Base-by-base conservation (phyloP, 768 basidiomycete genomes). In the Macrolepiota dolichaula region DNA sequence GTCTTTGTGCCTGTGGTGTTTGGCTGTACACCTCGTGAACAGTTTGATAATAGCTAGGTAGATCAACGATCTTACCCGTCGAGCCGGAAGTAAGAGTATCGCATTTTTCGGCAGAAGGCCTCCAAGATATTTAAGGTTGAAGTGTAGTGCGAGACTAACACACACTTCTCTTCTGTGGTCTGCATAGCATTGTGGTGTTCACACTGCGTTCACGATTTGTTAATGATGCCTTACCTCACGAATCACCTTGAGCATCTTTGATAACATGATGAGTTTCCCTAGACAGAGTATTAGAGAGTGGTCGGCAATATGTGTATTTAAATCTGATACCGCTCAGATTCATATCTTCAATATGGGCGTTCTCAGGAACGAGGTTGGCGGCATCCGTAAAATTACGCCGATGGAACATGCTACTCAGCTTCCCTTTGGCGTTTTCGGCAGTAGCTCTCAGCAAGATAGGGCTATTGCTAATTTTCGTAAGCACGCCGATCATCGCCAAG, bases 141-240 rank as follows among this genome's bases (percentile, higher is more conserved):
- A 0, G 96, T 98, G 68, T 91, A 99, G 70, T 98, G 96, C n/a
- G 95, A 98, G 36, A 96, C 92, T 44, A 99, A 75, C 36, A 98
- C 90, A 67, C 94, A 91, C 82, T 99, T 99, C 75, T 99, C 96
- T 42, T 91, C 87, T 0, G 92, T 94, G 37, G 79, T 76, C 87
- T 92, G 58, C n/a, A 27, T 22, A 24, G 5, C 37, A 25, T 13
- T 47, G 25, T 17, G 59, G 55, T 27, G 49, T 25, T 36, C 63
- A 7, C 52, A 42, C 38, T 36, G 32, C 11, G 11, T 37, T 51
- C 13, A 60, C 59, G 32, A 29, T 32, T 3, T 62, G 12, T 51
- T 35, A 5, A 29, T 27, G 44, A 17, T 29, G 25, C 62, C 40
- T 59, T 38, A 89, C 92, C 72, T 84, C 79, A 56, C 80, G 79